Evolutionary conservation across 805 yeast genomes (phyloP), one percentile per base, ranked within the genome.

Genomic region (Komagataella ulmi): DNA sequence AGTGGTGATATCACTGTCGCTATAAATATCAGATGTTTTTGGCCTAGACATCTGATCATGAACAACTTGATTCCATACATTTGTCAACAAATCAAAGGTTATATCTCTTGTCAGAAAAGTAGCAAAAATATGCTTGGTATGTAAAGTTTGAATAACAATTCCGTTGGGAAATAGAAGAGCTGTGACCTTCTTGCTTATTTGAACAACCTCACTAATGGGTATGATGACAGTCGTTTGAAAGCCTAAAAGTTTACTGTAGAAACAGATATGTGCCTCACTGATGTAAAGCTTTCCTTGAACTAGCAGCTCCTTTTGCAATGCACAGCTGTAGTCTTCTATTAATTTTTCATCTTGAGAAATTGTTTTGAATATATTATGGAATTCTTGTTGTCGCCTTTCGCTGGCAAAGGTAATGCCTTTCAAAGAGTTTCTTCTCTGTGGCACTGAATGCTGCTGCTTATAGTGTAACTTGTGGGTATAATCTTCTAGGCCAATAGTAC

Each of bases 81-180:
- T 76, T 4, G 78, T 71, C 50, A 86, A 74, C 43, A 78, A 62
- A 51, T 68, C 71, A 57, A 69, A 76, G 0, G 79, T 68, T 0
- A 70, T 53, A 63, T 84, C 90, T 57, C 90, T 71, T 3, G 80
- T 69, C 24, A 81, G 67, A 54, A 84, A 78, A 0, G 85, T 76
- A 0, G 88, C 88, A 69, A 84, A 84, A 0, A 74, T 72, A 60
- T 77, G 80, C 57, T 75, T 78, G 23, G 75, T 77, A 58, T 83
- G 85, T 49, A 81, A 65, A 1, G 89, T 83, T 52, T 77, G 74
- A 19, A 84, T 73, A 47, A 75, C 73, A 55, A 84, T 75, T 0
- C 85, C 88, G 59, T 83, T 84, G 5, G 88, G 88, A 54, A 84
- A 81, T 14, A 84, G 68, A 0, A 80, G 81, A 0, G 82, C 85